Evolutionary conservation across 2,329 filamentous ascomycete species (phyloP).

Genomic region (Talaromyces sp.): DNA sequence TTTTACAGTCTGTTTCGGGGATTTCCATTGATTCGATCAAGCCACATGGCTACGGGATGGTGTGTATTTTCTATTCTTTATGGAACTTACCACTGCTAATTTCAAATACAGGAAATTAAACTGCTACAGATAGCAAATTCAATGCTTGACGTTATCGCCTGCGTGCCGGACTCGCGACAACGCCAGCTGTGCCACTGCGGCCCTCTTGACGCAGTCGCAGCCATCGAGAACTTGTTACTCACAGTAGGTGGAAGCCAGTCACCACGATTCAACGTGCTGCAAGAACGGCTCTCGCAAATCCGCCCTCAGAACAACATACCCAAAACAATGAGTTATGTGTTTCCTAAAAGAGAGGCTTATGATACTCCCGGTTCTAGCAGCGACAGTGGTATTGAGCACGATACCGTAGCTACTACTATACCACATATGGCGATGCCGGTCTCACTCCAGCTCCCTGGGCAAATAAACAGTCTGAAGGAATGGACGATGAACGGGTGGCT

Average conservation of each 20-base stretch:
- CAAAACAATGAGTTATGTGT: neutral
- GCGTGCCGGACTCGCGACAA: conserved; percentile 1
- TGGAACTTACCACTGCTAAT: neutral
- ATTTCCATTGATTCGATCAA: conserved; percentile 6
- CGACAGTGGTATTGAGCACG: neutral
- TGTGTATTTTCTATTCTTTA: neutral
- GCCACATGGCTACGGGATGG: conserved; percentile 11
- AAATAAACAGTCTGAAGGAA: neutral
- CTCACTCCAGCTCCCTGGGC: neutral
- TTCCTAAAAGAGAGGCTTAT: neutral
- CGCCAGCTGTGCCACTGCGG: neutral
- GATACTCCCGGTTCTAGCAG: neutral
- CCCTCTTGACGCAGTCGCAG: neutral
- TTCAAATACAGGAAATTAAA: conserved; percentile 6
- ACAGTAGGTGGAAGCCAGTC: neutral
- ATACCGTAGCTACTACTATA: neutral
- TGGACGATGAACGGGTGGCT: neutral
- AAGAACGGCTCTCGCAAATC: neutral
- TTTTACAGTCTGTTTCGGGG: conserved; percentile 9
- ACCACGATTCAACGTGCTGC: neutral
- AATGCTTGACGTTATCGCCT: conserved; percentile 9
- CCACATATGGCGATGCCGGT: neutral
- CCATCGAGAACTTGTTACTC: neutral
- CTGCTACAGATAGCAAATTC: conserved; percentile 8
- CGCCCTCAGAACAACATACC: neutral